Conservation (phyloP, 2,329 filamentous ascomycete genomes). For the Aspergillus intermedius region DNA sequence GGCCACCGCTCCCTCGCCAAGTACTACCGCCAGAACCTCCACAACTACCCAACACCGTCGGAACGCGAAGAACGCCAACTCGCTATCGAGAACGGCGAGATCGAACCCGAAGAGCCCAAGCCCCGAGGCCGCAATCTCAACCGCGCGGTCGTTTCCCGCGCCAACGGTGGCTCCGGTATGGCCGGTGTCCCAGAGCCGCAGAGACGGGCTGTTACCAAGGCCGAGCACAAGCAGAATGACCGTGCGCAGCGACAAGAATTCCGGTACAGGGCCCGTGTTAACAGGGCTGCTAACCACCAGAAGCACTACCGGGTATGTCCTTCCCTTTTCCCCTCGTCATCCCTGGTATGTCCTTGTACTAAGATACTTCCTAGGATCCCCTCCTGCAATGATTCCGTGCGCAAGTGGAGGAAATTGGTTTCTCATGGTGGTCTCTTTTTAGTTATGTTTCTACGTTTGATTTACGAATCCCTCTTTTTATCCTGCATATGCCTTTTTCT, state of each 20-base stretch:
- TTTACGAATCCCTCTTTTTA: too few species aligned
- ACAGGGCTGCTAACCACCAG: constrained; percentile 70
- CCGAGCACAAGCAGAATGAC: constrained; percentile 64
- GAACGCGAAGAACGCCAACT: constrained; percentile 64
- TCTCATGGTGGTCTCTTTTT: neutral
- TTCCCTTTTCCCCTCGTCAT: neutral
- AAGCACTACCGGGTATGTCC: constrained; percentile 60
- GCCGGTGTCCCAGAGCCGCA: constrained; percentile 67
- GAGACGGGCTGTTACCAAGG: constrained; percentile 60
- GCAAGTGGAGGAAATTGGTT: neutral
- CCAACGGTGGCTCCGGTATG: constrained; percentile 70
- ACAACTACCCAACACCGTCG: constrained; percentile 70
- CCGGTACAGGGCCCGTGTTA: constrained; percentile 62
- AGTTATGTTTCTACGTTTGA: neutral
- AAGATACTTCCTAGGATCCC: constrained; percentile 39
- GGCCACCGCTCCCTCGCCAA: constrained; percentile 81
- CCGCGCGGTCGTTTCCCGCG: constrained; percentile 57
- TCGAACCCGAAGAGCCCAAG: constrained; percentile 43
- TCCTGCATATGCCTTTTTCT: too few species aligned
- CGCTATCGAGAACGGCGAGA: constrained; percentile 47
- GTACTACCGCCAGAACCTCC: constrained; percentile 90
- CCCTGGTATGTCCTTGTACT: constrained; percentile 5
- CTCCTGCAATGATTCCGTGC: constrained; percentile 42
- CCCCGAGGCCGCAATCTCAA: constrained; percentile 34
- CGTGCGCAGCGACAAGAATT: constrained; percentile 56